Evolutionary conservation across 2,329 filamentous ascomycete species (phyloP).

Genomic region (Colletotrichum magnum): DNA sequence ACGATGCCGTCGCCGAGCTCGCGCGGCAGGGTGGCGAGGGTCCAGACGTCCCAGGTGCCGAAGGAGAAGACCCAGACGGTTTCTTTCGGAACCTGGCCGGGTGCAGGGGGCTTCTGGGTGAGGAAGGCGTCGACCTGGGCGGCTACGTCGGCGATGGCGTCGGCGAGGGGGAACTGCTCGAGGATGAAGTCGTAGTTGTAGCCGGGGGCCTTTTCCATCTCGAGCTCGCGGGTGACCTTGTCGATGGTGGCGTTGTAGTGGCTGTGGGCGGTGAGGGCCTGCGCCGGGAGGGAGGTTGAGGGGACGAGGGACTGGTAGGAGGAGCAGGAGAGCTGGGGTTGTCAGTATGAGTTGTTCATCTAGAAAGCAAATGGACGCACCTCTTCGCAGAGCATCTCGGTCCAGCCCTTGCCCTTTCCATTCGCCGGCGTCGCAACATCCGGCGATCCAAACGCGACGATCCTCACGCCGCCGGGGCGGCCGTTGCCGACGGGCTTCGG

Average conservation of each 20-base stretch:
- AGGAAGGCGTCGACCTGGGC: constrained; percentile 63
- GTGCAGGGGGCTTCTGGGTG: constrained; percentile 48
- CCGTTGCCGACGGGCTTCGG: constrained; percentile 31
- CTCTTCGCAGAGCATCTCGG: constrained; percentile 63
- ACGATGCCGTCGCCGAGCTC: constrained; percentile 54
- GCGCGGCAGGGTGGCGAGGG: constrained; percentile 62
- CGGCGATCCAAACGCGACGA: constrained; percentile 66
- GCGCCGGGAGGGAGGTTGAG: constrained; percentile 60
- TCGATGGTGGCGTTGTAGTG: constrained; percentile 65
- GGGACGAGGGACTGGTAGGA: constrained; percentile 63
- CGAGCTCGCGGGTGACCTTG: constrained; percentile 48
- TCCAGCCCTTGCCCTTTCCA: constrained; percentile 56
- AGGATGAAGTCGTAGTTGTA: constrained; percentile 60
- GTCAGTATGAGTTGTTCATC: background rate
- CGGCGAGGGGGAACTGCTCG: constrained; percentile 58
- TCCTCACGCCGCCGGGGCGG: constrained; percentile 55
- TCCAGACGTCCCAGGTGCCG: constrained; percentile 70
- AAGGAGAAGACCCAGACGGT: constrained; percentile 68
- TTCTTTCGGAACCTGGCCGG: constrained; percentile 54
- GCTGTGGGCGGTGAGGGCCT: constrained; percentile 65
- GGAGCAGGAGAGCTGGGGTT: constrained; percentile 60
- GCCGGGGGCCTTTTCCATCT: constrained; percentile 52
- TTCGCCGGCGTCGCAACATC: constrained; percentile 57
- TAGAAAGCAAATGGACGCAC: constrained; percentile 47
- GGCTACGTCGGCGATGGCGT: constrained; percentile 57